These are phyloP conservation scores for Ogataea hybrid DNA, from an alignment of 1,139 yeast genomes.

Conservation along the genomic window DNA sequence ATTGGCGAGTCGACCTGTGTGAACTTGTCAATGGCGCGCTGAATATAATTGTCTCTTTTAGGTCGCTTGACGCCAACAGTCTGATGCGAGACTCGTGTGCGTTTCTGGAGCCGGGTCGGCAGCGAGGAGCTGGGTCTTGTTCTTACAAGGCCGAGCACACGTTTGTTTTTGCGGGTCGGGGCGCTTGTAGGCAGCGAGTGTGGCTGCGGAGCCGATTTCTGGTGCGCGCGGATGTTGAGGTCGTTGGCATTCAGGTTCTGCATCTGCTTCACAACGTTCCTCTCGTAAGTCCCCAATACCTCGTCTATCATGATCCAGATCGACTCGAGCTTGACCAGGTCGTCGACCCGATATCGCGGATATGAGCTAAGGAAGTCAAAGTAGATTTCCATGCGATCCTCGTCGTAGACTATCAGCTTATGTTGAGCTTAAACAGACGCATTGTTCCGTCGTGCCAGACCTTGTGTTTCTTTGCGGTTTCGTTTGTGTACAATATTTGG, in stretches of 20 bases:
- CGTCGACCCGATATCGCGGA: slow-evolving; percentile 13
- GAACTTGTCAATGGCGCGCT: slow-evolving; percentile 7
- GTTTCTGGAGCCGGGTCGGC: slow-evolving; percentile 3
- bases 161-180: slow-evolving; percentile 10
- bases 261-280: slow-evolving; percentile 24
- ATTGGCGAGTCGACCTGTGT: slow-evolving; percentile 1
- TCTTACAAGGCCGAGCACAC: slow-evolving; percentile 15
- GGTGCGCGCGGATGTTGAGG: slow-evolving; percentile 12
- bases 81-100: not conserved
- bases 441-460: slow-evolving; percentile 50
- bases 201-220: slow-evolving; percentile 1
- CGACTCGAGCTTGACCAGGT: slow-evolving; percentile 19
- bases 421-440: slow-evolving; percentile 45
- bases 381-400: slow-evolving; percentile 31
- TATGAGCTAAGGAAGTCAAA: slow-evolving; percentile 21
- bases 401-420: slow-evolving; percentile 42
- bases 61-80: slow-evolving; percentile 3
- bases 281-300: slow-evolving; percentile 23
- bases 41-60: slow-evolving; percentile 4
- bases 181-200: slow-evolving; percentile 2
- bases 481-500: slow-evolving; percentile 38
- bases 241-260: slow-evolving; percentile 15
- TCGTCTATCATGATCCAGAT: slow-evolving; percentile 24
- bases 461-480: slow-evolving; percentile 44
- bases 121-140: slow-evolving; percentile 11